phyloP scores from a whole-genome alignment of 2,329 filamentous ascomycete genomes.

The Aspergillus pseudoglaucus region DNA sequence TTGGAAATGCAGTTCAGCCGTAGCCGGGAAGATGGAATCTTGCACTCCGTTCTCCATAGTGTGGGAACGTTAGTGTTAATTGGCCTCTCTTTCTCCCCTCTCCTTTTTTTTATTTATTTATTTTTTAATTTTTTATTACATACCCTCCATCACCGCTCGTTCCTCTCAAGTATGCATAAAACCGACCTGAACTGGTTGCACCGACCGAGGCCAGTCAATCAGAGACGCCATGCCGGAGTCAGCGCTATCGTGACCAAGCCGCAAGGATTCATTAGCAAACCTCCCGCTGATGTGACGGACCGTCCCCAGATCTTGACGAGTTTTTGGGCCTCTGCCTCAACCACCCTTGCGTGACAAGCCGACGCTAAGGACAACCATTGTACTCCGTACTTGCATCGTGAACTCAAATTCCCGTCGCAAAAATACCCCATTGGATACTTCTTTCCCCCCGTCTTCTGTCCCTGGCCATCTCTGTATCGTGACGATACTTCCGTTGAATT shows the following conservation, averaged over 20 bases:
- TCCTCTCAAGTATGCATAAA: background rate
- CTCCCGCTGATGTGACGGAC: background rate
- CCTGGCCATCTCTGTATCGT: no score
- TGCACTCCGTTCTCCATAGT: background rate
- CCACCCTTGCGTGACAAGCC: constrained; percentile 14
- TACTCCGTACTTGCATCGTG: no score
- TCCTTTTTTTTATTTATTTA: no score
- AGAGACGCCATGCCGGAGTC: no score
- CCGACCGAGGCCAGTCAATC: background rate
- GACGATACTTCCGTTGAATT: no score
- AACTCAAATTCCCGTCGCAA: no score
- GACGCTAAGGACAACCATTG: no score
- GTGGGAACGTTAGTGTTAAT: background rate
- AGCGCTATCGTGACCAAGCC: background rate
- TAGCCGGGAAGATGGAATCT: background rate
- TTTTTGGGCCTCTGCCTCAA: constrained; percentile 5
- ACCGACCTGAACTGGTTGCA: background rate
- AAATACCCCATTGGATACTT: no score
- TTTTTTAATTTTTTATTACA: no score
- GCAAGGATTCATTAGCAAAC: background rate
- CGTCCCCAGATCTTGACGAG: constrained; percentile 8
- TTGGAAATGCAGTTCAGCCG: background rate
- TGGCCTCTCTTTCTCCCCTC: no score
- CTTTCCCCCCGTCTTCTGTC: no score
- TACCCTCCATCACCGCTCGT: background rate